Evolutionary conservation across 2,329 filamentous ascomycete genomes (phyloP), one percentile per base, ranked within the genome.

Genomic region (Fusarium torreyae): DNA sequence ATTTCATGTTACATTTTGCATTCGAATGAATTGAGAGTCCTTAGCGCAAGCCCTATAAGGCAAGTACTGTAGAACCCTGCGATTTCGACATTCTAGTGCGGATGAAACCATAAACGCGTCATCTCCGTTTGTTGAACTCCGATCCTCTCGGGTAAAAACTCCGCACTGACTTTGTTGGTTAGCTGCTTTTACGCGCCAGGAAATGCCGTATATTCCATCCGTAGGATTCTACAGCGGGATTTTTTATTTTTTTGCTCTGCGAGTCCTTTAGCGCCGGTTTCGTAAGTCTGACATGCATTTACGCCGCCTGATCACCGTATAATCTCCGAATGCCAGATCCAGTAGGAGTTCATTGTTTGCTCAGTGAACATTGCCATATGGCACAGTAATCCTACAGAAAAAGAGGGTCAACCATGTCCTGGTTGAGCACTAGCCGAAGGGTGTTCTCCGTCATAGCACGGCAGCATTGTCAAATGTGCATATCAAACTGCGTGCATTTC

Each of bases 41-140:
- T 46, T 54, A 38, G 51, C 22, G 17, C 20, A 20, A 31, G 40
- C 51, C 31, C 51, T 46, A 28, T 28, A 38, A 38, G 51, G 50
- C 39, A 53, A 43, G 39, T 53, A 26, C 15, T 53, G 39, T 17
- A 11, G 11, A 44, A 43, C 50, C 50, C 39, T 53, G 39, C 39
- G 15, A 44, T 53, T 15, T 44, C 50, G 50, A 33, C 50, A 53
- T 53, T 34, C 39, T 53, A 53, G 50, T 8, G 39, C 17, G 15
- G 50, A 53, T 53, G 28, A 15, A 24, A 34, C 38, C 18, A 52
- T 43, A 24, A 48, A 36, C 46, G 46, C 33, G 14, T 49, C 24
- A 38, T 49, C 20, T 26, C 46, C 31, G 24, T 38, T 17, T 26
- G 20, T 26, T 49, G 8, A 18, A 49, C 9, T 49, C 15, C 50